These are phyloP conservation scores for Neopestalotiopsis sp. DNA, from an alignment of 2,329 filamentous ascomycete species.

Conservation along the genomic window DNA sequence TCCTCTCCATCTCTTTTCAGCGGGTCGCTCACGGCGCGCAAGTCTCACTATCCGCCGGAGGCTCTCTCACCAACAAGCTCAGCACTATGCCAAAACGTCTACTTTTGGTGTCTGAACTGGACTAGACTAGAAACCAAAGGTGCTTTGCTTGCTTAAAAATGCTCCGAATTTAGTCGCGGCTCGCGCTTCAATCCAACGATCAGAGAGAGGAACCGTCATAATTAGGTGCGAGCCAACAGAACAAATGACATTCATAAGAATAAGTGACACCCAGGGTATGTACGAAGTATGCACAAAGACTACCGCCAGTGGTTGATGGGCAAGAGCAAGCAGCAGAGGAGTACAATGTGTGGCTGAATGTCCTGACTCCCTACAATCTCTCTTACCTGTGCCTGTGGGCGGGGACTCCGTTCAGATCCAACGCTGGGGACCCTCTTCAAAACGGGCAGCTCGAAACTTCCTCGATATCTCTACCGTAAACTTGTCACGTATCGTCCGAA, in stretches of 20 bases:
- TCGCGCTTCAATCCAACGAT: background rate
- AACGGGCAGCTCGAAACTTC: constrained; percentile 38
- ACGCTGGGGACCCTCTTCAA: constrained; percentile 36
- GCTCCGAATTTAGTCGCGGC: background rate
- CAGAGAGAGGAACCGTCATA: background rate
- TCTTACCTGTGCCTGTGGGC: constrained; percentile 29
- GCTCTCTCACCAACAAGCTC: background rate
- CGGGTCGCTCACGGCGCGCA: background rate
- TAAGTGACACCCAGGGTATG: constrained; percentile 15
- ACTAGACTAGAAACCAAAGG: background rate
- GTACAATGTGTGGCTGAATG: constrained; percentile 45
- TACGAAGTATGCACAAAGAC: constrained; percentile 40
- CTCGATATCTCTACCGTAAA: constrained; percentile 44
- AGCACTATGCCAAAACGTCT: background rate
- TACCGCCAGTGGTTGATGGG: constrained; percentile 24
- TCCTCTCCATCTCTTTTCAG: background rate
- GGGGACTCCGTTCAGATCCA: constrained; percentile 23
- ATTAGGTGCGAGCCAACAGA: background rate
- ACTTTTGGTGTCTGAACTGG: background rate
- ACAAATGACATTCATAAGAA: background rate
- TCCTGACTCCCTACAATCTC: constrained; percentile 34
- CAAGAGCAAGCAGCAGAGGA: constrained; percentile 23
- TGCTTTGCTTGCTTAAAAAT: background rate
- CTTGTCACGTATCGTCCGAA: constrained; percentile 44
- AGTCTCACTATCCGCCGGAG: background rate